These are phyloP conservation scores for Meira nashicola DNA, from an alignment of 1,284 basidiomycete species.

Conservation along the genomic window DNA sequence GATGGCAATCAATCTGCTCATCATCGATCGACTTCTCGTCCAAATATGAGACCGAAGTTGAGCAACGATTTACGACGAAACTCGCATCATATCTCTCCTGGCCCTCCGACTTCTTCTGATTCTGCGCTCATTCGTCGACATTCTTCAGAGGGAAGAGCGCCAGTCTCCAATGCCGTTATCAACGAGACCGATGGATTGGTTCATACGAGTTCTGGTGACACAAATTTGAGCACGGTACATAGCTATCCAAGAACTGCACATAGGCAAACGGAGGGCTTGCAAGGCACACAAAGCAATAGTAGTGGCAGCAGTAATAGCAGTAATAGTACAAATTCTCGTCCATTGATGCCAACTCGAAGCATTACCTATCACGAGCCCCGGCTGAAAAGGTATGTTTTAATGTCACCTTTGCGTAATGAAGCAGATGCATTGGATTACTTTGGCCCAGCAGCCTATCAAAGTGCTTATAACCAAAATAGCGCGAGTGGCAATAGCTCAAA, in stretches of 20 bases:
- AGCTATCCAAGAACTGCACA: too few relatives aligned
- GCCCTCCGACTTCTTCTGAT: conserved; percentile 23
- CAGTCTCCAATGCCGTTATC: background rate
- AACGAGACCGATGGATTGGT: too few relatives aligned
- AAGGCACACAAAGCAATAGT: background rate
- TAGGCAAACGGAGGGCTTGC: background rate
- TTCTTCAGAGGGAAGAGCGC: conserved; percentile 30
- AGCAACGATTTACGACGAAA: conserved; percentile 3
- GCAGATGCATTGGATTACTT: conserved; percentile 19
- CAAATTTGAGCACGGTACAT: too few relatives aligned
- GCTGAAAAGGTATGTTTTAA: conserved; percentile 37
- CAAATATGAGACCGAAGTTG: conserved; percentile 11
- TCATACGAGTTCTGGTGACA: too few relatives aligned
- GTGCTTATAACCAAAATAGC: background rate
- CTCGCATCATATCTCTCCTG: conserved; percentile 38
- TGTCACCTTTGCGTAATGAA: conserved; percentile 28
- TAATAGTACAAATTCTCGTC: conserved; percentile 15
- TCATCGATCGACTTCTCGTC: too few relatives aligned
- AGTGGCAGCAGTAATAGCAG: too few relatives aligned
- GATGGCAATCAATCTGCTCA: too few relatives aligned
- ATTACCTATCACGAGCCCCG: conserved; percentile 49
- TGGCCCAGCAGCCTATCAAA: conserved; percentile 1
- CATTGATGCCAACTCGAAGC: conserved; percentile 38
- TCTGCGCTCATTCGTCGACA: conserved; percentile 34
- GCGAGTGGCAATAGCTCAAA: background rate